Percentiles rank a stretch among this genome's conserved stretches.
Conservation (phyloP, 176 grass and related monocot genomes). For the Ampelocalamus luodianensis region DNA sequence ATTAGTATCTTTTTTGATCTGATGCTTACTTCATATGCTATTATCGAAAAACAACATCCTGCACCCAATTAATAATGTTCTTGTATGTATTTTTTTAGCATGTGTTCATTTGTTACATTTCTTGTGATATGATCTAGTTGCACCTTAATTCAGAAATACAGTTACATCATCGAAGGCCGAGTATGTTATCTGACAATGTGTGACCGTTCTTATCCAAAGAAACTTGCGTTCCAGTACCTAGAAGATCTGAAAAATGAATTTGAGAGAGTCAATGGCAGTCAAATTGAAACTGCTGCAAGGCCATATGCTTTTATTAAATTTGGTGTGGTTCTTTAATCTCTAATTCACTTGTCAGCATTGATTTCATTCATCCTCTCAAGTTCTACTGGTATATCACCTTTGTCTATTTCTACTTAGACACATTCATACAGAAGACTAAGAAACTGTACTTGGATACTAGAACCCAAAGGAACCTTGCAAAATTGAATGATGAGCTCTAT, state of each 20-base stretch:
- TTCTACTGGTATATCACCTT: constrained; percentile 32
- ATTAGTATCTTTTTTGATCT: neutral
- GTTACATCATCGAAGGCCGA: constrained; percentile 91
- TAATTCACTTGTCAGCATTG: constrained; percentile 24
- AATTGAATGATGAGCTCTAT: constrained; percentile 92
- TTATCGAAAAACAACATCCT: neutral
- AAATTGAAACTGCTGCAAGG: constrained; percentile 96
- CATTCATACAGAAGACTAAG: constrained; percentile 96
- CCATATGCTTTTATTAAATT: constrained; percentile 99
- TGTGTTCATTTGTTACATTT: constrained; percentile 3
- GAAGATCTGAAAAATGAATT: constrained; percentile 99
- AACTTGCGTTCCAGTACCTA: constrained; percentile 95
- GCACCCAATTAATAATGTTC: neutral
- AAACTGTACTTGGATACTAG: constrained; percentile 91
- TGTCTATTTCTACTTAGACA: constrained; percentile 58
- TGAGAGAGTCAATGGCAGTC: constrained; percentile 84
- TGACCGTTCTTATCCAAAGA: constrained; percentile 95
- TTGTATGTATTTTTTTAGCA: neutral
- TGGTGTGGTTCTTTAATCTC: constrained; percentile 51
- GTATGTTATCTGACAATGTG: constrained; percentile 99
- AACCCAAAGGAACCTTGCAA: constrained; percentile 90
- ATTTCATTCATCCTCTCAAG: constrained; percentile 11
- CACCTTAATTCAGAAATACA: constrained; percentile 52
- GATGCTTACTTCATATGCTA: neutral
- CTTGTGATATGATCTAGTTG: constrained; percentile 10